Conservation (phyloP, 2,329 filamentous ascomycete species). For the Fusarium oligoseptatum region DNA sequence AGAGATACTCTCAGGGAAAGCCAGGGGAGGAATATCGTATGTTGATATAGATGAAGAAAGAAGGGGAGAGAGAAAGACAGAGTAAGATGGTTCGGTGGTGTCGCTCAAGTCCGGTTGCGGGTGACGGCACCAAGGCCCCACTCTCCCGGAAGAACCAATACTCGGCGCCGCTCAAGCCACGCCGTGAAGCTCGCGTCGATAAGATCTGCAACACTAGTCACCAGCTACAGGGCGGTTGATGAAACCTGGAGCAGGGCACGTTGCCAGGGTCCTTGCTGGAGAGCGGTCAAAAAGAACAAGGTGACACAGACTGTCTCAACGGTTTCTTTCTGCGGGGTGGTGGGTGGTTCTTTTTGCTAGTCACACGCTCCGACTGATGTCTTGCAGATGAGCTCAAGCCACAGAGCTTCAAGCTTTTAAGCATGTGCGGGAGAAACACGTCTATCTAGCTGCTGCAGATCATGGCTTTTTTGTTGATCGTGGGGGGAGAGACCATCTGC, state of each 20-base stretch:
- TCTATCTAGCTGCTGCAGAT: neutral
- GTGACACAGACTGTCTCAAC: neutral
- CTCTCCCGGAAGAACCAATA: slow-evolving; percentile 25
- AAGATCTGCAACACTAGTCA: slow-evolving; percentile 3
- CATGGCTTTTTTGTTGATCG: slow-evolving; percentile 3
- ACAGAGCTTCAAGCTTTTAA: slow-evolving; percentile 2
- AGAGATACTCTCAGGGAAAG: neutral
- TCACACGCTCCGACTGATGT: neutral
- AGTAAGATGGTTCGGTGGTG: neutral
- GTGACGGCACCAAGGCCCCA: neutral
- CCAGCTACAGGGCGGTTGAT: slow-evolving; percentile 1
- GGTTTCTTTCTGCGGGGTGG: neutral
- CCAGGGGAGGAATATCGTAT: neutral
- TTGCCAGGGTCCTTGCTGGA: neutral
- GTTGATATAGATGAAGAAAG: neutral
- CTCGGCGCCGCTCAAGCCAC: slow-evolving; percentile 33
- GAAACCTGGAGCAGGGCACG: slow-evolving; percentile 4
- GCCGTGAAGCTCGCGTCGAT: slow-evolving; percentile 4
- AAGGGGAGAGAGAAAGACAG: neutral
- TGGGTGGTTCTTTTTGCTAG: neutral
- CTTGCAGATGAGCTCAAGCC: neutral
- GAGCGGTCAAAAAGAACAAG: neutral
- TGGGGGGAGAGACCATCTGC: neutral
- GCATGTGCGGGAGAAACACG: slow-evolving; percentile 3
- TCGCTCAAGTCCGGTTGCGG: slow-evolving; percentile 21